phyloP scores from a whole-genome alignment of 306 rosid genomes.

The Senna siamea region DNA sequence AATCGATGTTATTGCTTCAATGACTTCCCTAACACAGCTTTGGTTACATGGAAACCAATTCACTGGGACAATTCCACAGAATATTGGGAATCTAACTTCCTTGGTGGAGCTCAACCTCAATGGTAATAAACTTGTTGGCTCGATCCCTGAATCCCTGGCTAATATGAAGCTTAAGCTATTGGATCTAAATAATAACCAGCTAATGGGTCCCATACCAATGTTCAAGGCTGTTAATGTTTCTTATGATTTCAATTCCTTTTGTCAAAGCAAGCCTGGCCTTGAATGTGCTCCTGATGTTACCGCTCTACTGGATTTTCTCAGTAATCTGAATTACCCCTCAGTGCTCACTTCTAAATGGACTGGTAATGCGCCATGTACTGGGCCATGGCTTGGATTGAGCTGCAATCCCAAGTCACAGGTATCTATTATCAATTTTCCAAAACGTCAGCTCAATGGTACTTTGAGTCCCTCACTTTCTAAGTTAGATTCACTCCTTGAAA shows the following conservation, averaged over 20 bases:
- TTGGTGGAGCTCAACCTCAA: conserved; percentile 73
- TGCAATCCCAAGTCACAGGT: conserved; percentile 55
- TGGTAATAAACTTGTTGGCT: conserved; percentile 68
- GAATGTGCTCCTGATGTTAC: conserved; percentile 62
- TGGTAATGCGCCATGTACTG: conserved; percentile 73
- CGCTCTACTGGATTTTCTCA: conserved; percentile 65
- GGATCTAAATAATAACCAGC: conserved; percentile 63
- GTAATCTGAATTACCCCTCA: conserved; percentile 57
- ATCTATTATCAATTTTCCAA: conserved; percentile 62
- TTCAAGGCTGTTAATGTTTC: conserved; percentile 59
- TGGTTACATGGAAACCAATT: conserved; percentile 88
- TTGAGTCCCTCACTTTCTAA: conserved; percentile 69
- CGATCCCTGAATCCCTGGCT: conserved; percentile 62
- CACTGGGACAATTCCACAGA: conserved; percentile 63
- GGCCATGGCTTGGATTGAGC: conserved; percentile 68
- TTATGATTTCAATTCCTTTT: conserved; percentile 60
- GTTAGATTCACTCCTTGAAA: conserved; percentile 57
- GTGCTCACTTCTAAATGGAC: conserved; percentile 63
- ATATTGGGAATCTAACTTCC: conserved; percentile 59
- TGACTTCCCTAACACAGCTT: conserved; percentile 59
- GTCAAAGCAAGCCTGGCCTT: conserved; percentile 64
- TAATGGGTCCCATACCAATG: conserved; percentile 75
- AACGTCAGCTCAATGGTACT: conserved; percentile 56
- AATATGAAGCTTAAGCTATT: conserved; percentile 60
- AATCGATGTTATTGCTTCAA: conserved; percentile 62